phyloP scores from a whole-genome alignment of 208 protist genomes.

The Herpetomonas muscarum region DNA sequence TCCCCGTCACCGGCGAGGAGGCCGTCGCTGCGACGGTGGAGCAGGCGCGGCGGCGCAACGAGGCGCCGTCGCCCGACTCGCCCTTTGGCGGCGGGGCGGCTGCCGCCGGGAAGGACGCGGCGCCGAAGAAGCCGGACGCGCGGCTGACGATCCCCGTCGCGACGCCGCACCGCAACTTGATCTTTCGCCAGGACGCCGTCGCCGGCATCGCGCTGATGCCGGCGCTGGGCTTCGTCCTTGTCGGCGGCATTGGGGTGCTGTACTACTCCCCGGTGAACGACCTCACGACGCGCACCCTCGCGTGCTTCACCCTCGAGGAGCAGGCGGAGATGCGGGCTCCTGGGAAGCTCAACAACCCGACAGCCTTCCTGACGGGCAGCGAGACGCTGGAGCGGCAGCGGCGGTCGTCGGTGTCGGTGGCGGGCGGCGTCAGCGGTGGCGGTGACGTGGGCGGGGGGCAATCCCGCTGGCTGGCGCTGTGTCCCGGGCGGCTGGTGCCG shows the following conservation, averaged over 20 bases:
- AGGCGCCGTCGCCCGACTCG: too few relatives aligned
- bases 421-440: not conserved
- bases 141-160: not conserved
- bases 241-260: conserved; percentile 42
- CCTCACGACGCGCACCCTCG: conserved; percentile 36
- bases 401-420: conserved; percentile 7
- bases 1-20: too few relatives aligned
- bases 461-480: conserved; percentile 6
- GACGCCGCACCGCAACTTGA: conserved; percentile 29
- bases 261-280: conserved; percentile 38
- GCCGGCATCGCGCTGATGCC: conserved; percentile 30
- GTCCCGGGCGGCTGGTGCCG: conserved; percentile 12
- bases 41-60: too few relatives aligned
- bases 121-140: not conserved
- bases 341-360: too few relatives aligned
- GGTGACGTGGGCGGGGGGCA: not conserved
- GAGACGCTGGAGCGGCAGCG: not conserved
- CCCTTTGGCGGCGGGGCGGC: too few relatives aligned
- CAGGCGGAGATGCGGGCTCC: not conserved
- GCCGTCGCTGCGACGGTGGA: too few relatives aligned
- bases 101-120: not conserved
- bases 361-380: not conserved
- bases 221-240: conserved; percentile 40
- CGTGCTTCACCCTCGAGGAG: conserved; percentile 41
- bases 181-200: conserved; percentile 12